Evolutionary conservation across 2,329 filamentous ascomycete species (phyloP).

Genomic region (Ophiostoma tasmaniense): DNA sequence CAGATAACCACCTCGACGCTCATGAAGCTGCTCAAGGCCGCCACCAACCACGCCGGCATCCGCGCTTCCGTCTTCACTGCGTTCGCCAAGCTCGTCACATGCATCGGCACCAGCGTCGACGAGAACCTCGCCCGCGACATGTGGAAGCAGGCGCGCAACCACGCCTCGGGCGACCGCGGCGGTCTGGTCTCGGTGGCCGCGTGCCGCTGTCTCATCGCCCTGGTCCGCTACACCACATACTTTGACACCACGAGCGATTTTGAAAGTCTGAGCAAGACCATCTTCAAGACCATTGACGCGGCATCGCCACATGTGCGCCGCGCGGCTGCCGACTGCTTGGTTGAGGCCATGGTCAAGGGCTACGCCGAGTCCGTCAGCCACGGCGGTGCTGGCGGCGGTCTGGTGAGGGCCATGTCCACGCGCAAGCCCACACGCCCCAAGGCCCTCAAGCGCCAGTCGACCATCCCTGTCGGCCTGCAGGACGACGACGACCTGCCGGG

Average conservation of each 20-base stretch:
- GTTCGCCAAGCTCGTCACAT: conserved; percentile 65
- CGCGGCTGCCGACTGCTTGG: conserved; percentile 77
- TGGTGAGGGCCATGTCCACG: conserved; percentile 35
- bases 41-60: conserved; percentile 71
- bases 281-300: conserved; percentile 84
- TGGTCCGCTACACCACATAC: conserved; percentile 64
- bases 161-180: conserved; percentile 72
- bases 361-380: conserved; percentile 53
- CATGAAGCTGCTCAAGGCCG: conserved; percentile 70
- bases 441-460: conserved; percentile 47
- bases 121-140: conserved; percentile 79
- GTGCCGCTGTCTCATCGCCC: conserved; percentile 67
- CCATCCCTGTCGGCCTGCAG: conserved; percentile 39
- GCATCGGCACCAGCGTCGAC: conserved; percentile 70
- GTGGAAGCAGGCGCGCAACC: conserved; percentile 81
- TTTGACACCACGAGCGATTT: conserved; percentile 88
- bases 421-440: conserved; percentile 62
- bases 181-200: conserved; percentile 69
- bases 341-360: conserved; percentile 72
- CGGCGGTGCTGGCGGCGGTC: conserved; percentile 32
- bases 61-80: conserved; percentile 70
- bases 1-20: conserved; percentile 63
- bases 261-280: conserved; percentile 70
- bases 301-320: conserved; percentile 66
- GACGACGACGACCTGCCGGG: conserved; percentile 62